Base-by-base conservation (phyloP, 306 rosid genomes). In the Dicorynia guianensis region DNA sequence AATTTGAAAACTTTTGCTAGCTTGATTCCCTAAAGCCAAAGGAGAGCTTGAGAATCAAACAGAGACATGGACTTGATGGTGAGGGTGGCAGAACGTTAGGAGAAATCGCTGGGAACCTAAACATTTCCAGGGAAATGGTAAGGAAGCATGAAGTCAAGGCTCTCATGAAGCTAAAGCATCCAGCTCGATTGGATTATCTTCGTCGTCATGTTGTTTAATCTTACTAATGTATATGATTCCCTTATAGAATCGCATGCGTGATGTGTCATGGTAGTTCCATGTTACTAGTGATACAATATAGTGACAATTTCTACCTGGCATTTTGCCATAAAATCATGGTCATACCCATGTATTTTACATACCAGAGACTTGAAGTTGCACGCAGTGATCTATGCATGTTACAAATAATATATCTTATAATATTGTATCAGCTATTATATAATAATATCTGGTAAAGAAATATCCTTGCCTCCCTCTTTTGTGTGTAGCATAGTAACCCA, bases 11-110 rank as follows among this genome's bases (percentile, higher is more conserved):
- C 35, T 38, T 68, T 58, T 72, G 13, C 20, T 87, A 96, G 99
- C 98, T 96, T 81, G 99, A 96, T 90, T 96, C 99, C 33, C 68
- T 96, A 68, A 92, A 90, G 96, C 99, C 97, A 0, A 96, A 96
- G 83, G 99, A 96, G 78, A 90, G 93, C 86, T 76, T 96, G 82
- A 93, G 92, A 80, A 92, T 96, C 76, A 86, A 98, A 57, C 99
- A 90, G 82, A 92, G 99, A 79, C 92, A 84, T 60, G 99, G 99
- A 34, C 99, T 96, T 30, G 99, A 96, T 76, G 99, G 99, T 5
- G 89, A 88, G 83, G 96, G 99, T 2, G 96, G 92, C 70, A 89
- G 98, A 89, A 92, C 99, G 3, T 76, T 96, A 70, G 97, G 99
- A 47, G 97, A 92, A 85, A 96, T 90, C 6, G 99, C 98, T 4